Conservation (phyloP, 441 rosid species). For the Adansonia rubrostipa region DNA sequence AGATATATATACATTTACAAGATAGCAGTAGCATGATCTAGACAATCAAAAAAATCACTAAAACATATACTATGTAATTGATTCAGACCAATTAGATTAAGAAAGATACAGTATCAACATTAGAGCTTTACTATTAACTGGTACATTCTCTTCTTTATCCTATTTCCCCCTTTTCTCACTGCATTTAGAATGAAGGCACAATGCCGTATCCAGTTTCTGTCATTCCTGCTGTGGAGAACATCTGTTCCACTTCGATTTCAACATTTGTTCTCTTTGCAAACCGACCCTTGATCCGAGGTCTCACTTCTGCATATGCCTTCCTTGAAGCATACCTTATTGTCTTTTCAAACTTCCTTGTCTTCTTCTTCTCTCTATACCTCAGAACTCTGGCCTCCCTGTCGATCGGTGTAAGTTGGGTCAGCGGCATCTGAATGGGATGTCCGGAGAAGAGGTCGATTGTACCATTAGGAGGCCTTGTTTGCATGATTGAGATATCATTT, state of each 20-base stretch:
- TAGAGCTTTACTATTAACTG: conserved; percentile 29
- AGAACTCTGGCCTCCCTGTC: conserved; percentile 91
- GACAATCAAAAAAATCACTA: conserved; percentile 29
- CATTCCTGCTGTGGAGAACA: conserved; percentile 57
- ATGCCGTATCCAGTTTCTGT: conserved; percentile 62
- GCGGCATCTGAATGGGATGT: conserved; percentile 53
- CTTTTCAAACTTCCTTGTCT: conserved; percentile 83
- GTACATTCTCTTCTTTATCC: too few relatives aligned
- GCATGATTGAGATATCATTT: conserved; percentile 61
- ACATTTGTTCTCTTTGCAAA: conserved; percentile 76
- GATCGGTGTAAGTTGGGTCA: conserved; percentile 61
- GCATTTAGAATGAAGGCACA: conserved; percentile 67
- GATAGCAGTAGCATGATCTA: conserved; percentile 30
- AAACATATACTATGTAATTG: conserved; percentile 25
- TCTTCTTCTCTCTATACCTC: conserved; percentile 94
- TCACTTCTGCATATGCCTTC: conserved; percentile 92
- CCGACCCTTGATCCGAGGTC: conserved; percentile 91
- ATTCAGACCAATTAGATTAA: conserved; percentile 29
- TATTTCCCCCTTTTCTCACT: background rate
- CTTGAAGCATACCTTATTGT: conserved; percentile 96
- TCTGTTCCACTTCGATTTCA: conserved; percentile 62
- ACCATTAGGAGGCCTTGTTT: conserved; percentile 58
- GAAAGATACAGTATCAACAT: conserved; percentile 32
- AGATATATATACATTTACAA: conserved; percentile 43
- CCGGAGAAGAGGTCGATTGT: conserved; percentile 60